Evolutionary conservation across 208 protist species (phyloP).

Genomic region (Acanthamoeba royreba): DNA sequence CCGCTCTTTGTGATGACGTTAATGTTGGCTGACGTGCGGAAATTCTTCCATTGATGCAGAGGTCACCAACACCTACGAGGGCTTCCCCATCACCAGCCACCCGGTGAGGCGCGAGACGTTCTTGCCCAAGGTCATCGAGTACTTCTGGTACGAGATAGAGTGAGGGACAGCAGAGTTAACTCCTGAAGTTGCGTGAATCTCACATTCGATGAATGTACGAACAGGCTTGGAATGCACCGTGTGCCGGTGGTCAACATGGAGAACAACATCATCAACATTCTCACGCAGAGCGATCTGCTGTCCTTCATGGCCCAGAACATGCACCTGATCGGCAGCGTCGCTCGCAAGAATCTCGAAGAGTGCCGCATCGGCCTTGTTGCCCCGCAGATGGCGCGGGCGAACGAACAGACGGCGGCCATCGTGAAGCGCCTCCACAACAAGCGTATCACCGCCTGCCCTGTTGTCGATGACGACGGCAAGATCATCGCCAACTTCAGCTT

Average conservation of each 20-base stretch:
- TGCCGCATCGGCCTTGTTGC: not conserved
- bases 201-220: too few species aligned
- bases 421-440: conserved; percentile 6
- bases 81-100: not conserved
- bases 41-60: too few species aligned
- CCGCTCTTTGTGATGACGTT: not conserved
- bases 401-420: not conserved
- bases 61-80: conserved; percentile 11
- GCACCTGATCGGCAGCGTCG: not conserved
- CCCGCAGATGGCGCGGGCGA: not conserved
- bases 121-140: conserved; percentile 22
- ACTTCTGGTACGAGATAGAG: conserved; percentile 39
- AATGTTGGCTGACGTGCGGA: not conserved
- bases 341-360: not conserved
- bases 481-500: conserved; percentile 37
- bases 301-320: conserved; percentile 40
- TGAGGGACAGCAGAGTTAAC: too few species aligned
- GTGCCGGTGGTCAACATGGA: conserved; percentile 21
- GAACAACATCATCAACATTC: conserved; percentile 44
- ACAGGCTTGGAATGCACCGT: not conserved
- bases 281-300: conserved; percentile 31
- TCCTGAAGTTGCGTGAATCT: too few species aligned
- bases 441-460: not conserved
- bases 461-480: conserved; percentile 31
- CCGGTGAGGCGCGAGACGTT: conserved; percentile 25